Evolutionary conservation across 139 green algal genomes (phyloP), one percentile per base, ranked within the genome.

Genomic region (Asterochloris erici): DNA sequence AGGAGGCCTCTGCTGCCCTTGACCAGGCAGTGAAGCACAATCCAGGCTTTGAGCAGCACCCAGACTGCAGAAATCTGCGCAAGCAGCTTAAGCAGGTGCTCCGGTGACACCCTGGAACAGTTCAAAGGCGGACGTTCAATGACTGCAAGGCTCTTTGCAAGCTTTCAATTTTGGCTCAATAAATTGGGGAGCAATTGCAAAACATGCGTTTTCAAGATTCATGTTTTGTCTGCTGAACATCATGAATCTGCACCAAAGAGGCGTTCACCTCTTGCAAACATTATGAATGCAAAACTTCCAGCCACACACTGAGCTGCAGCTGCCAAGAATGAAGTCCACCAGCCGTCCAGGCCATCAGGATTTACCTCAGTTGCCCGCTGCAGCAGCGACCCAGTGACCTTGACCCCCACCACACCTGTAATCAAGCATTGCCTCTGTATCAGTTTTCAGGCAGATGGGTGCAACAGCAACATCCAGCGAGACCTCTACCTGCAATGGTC

Each of bases 331-430:
- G 93, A 94, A 27, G 78, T 63, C 73, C 87, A 93, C 95, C 95
- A 98, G 54, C 95, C 95, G 0, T 21, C 70, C 9, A 88, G 54
- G 4, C 81, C 47, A 16, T 70, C 60, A 14, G 24, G 24, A 47
- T 47, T 84, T 1, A 54, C 79, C 0, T 87, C 89, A 12, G 90
- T 91, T 19, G 92, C 90, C 0, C 85, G 77, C n/a, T 83, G 66
- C 80, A 99, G 88, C 71, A 99, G 90, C 38, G 88, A 83, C 23
- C 96, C 96, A 0, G 97, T 98, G 0, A 94, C 87, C 0, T 91
- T 87, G n/a, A 99, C 96, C 2, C 96, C 96, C 12, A 99, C 90
- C 19, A 99, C 92, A 4, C 96, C 90, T 86, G 74, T 73, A 84
- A 47, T 0, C 47, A 12, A 63, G 38, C 38, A 54, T 6, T 10